Percentiles rank a stretch among this genome's conserved stretches.
phyloP scores from a whole-genome alignment of 371 early-diverging fungal genomes.

The Mucor indicus region DNA sequence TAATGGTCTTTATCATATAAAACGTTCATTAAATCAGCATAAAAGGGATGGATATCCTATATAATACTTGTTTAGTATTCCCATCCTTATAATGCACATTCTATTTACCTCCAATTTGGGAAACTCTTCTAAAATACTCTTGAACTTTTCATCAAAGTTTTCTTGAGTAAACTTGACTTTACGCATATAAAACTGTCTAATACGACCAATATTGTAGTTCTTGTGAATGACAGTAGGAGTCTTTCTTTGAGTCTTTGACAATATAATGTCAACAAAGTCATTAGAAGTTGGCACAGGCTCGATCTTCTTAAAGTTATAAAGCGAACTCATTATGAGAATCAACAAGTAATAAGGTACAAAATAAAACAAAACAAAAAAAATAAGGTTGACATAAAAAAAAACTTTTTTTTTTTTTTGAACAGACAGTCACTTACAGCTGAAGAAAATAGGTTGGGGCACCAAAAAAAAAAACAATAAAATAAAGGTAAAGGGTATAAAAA shows the following conservation, averaged over 20 bases:
- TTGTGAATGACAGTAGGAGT: conserved; percentile 99
- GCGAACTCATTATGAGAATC: conserved; percentile 32
- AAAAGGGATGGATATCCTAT: conserved; percentile 99
- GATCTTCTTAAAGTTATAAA: conserved; percentile 98
- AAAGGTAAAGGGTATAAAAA: too few species aligned
- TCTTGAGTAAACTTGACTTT: conserved; percentile 99
- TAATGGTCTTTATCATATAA: conserved; percentile 99
- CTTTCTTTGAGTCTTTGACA: conserved; percentile 99
- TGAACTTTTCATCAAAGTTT: conserved; percentile 95
- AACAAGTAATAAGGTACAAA: too few species aligned
- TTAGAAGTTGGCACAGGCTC: conserved; percentile 92
- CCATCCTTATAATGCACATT: too few species aligned
- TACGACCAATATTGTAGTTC: conserved; percentile 94
- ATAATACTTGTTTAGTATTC: too few species aligned
- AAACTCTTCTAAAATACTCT: conserved; percentile 93
- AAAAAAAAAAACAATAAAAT: too few species aligned
- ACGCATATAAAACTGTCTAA: conserved; percentile 99
- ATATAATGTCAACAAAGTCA: conserved; percentile 98
- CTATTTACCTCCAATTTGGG: conserved; percentile 98
- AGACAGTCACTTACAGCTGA: too few species aligned
- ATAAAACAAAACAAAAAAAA: too few species aligned
- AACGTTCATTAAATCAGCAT: conserved; percentile 99
- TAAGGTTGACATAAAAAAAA: too few species aligned
- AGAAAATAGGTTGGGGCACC: too few species aligned
- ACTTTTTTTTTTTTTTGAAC: too few species aligned